Percentiles rank a stretch among this genome's conserved stretches.
Evolutionary conservation across 805 yeast genomes (phyloP).

Genomic region (Lachancea mirantina): DNA sequence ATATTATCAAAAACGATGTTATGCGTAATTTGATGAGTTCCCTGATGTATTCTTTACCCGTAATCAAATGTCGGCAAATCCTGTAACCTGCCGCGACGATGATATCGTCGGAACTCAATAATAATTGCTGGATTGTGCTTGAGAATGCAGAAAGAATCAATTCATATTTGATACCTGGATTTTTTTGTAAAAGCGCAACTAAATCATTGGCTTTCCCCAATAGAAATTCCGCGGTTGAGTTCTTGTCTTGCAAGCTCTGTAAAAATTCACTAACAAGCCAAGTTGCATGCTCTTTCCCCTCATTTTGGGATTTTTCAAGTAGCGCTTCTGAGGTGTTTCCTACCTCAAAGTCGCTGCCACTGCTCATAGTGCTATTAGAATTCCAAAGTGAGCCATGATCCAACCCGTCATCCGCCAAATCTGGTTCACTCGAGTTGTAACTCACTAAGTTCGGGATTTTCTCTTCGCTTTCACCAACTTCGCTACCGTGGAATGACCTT

Average conservation of each 20-base stretch:
- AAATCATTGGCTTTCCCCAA: slow-evolving; percentile 60
- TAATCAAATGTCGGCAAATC: slow-evolving; percentile 57
- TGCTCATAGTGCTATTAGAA: slow-evolving; percentile 6
- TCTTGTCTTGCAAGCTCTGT: slow-evolving; percentile 29
- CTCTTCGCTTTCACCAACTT: too few species aligned
- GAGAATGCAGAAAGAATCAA: slow-evolving; percentile 53
- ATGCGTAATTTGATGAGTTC: slow-evolving; percentile 47
- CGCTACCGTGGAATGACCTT: too few species aligned
- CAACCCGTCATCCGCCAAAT: slow-evolving; percentile 1
- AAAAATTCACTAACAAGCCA: slow-evolving; percentile 32
- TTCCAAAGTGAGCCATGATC: too few species aligned
- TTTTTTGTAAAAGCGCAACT: slow-evolving; percentile 45
- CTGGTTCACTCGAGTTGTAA: background rate
- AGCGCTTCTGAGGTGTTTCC: slow-evolving; percentile 49
- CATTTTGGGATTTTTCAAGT: slow-evolving; percentile 43
- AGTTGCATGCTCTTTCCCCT: slow-evolving; percentile 24
- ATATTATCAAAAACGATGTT: slow-evolving; percentile 55
- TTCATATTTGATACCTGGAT: slow-evolving; percentile 59
- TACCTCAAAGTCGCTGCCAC: slow-evolving; percentile 24
- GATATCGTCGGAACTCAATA: slow-evolving; percentile 50
- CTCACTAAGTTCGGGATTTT: background rate
- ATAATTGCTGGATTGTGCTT: slow-evolving; percentile 50
- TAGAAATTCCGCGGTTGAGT: slow-evolving; percentile 20
- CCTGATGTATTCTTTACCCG: slow-evolving; percentile 47
- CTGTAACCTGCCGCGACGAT: slow-evolving; percentile 73